Conservation (phyloP, 2,329 filamentous ascomycete species). For the Onygena corvina region DNA sequence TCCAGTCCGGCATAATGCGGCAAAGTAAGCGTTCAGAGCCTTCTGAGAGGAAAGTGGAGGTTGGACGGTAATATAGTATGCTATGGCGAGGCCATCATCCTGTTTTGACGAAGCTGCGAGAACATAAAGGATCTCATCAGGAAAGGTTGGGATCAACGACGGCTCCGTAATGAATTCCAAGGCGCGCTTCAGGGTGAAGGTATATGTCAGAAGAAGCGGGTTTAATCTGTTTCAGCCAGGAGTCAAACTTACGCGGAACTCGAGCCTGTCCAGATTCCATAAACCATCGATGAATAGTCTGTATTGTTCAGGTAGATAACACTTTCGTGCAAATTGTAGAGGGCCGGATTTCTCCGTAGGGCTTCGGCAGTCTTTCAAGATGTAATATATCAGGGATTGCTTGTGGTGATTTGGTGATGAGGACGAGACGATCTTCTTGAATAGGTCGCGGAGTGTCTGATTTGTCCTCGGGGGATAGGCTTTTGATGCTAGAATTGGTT, state of each 20-base stretch:
- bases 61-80: constrained; percentile 66
- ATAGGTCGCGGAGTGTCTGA: constrained; percentile 54
- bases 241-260: constrained; percentile 47
- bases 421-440: constrained; percentile 55
- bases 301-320: constrained; percentile 62
- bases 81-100: constrained; percentile 55
- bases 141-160: constrained; percentile 65
- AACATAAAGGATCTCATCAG: constrained; percentile 64
- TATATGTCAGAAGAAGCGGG: too few species aligned
- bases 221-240: too few species aligned
- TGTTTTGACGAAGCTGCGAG: constrained; percentile 50
- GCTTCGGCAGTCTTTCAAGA: constrained; percentile 61
- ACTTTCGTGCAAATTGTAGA: constrained; percentile 47
- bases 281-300: constrained; percentile 69
- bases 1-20: constrained; percentile 54
- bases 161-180: constrained; percentile 68
- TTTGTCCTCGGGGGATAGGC: constrained; percentile 64
- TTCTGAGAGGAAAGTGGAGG: constrained; percentile 55
- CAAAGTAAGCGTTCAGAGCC: constrained; percentile 56
- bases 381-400: constrained; percentile 70
- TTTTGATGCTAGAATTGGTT: constrained; percentile 39
- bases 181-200: too few species aligned
- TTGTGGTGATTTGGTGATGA: constrained; percentile 62
- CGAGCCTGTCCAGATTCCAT: constrained; percentile 63
- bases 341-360: constrained; percentile 37